These are phyloP conservation scores for Yarrowia deformans DNA, from an alignment of 805 yeast genomes.

Conservation along the genomic window DNA sequence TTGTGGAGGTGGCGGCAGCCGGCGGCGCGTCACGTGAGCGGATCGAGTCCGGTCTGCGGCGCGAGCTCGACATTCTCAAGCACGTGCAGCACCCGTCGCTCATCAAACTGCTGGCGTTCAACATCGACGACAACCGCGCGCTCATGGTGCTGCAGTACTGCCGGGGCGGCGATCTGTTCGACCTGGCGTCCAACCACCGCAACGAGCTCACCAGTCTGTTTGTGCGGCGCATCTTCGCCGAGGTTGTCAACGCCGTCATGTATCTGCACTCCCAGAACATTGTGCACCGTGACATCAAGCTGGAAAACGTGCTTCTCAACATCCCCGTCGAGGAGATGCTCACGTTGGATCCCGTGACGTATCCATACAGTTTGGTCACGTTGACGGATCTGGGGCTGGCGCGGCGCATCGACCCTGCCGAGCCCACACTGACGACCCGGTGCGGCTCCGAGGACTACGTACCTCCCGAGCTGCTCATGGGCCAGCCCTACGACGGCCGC, in stretches of 20 bases:
- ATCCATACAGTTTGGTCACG: slow-evolving; percentile 56
- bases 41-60: slow-evolving; percentile 65
- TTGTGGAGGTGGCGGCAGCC: slow-evolving; percentile 56
- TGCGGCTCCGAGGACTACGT: slow-evolving; percentile 98
- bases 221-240: slow-evolving; percentile 70
- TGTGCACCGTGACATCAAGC: slow-evolving; percentile 90
- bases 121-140: slow-evolving; percentile 52
- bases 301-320: slow-evolving; percentile 75
- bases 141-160: slow-evolving; percentile 76
- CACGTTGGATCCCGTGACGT: slow-evolving; percentile 42
- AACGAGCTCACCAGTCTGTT: slow-evolving; percentile 57
- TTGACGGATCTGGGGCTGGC: slow-evolving; percentile 92
- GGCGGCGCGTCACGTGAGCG: slow-evolving; percentile 57
- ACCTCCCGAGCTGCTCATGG: slow-evolving; percentile 91
- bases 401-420: slow-evolving; percentile 64
- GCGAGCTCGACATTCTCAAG: slow-evolving; percentile 74
- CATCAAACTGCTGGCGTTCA: slow-evolving; percentile 58
- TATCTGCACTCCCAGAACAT: slow-evolving; percentile 73
- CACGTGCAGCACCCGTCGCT: slow-evolving; percentile 71
- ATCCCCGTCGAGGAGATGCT: slow-evolving; percentile 51
- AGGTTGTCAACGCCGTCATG: slow-evolving; percentile 70
- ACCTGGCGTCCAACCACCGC: slow-evolving; percentile 60
- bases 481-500: slow-evolving; percentile 88
- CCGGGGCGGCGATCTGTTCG: slow-evolving; percentile 84
- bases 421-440: slow-evolving; percentile 77